Evolutionary conservation across 176 grass and related monocot genomes (phyloP), one percentile per base, ranked within the genome.

Genomic region (Coix lacrymajobi): DNA sequence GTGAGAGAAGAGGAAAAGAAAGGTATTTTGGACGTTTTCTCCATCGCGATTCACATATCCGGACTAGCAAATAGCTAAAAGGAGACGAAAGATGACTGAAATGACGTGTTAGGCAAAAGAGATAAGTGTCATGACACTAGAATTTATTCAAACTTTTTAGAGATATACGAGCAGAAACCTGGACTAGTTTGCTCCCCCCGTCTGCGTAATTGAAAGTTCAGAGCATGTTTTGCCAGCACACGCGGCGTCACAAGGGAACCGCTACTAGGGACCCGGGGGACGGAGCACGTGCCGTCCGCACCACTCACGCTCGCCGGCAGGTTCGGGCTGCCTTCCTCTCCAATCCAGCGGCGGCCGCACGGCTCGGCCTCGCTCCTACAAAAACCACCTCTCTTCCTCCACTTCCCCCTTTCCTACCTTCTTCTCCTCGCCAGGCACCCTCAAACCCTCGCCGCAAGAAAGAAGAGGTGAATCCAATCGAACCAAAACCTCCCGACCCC

Each of bases 381-480:
- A 70, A 40, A 49, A 16, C 31, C 8, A 29, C 6, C 64, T 32
- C 37, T 22, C 49, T 19, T 69, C 46, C 22, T 20, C 49, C 49
- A 6, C 7, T 36, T 67, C 6, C 11, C 46, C 36, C 25, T 62
- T 84, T 37, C 41, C 68, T 79, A 10, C 80, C 69, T 64, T 20
- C 60, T 30, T 78, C 70, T 44, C 66, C 26, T 51, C 87, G 49
- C 52, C 26, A 62, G 33, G 28, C 34, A 24, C 29, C 10, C 61
- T 1, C 77, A 88, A 86, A 88, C 83, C 75, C 56, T 83, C 36
- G 70, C 36, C 58, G 79, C 80, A 66, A 87, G 82, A 73, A 79
- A 82, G 79, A 49, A 80, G 66, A 69, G 68, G 52, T 29, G 46
- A 38, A 81, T 69, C 65, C 62, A 75, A 79, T 87, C 63, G 12